Conservation (phyloP, 2,329 filamentous ascomycete genomes). For the Ophiostoma quercus region DNA sequence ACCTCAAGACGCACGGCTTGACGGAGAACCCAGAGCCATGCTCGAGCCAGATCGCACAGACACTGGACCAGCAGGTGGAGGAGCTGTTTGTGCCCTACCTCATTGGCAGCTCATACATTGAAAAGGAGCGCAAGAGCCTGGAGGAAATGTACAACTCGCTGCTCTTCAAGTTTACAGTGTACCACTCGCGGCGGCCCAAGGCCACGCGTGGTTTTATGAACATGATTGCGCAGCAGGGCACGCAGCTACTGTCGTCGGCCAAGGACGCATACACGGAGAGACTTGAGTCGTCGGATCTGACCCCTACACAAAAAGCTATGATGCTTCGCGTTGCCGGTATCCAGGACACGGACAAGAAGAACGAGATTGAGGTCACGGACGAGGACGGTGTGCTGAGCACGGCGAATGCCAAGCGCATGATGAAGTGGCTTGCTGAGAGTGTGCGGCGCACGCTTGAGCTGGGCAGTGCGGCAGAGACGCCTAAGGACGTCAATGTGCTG, state of each 20-base stretch:
- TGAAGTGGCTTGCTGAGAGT: conserved; percentile 94
- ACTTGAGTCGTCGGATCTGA: conserved; percentile 82
- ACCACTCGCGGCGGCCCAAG: conserved; percentile 83
- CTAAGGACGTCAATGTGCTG: conserved; percentile 85
- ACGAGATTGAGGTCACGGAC: conserved; percentile 85
- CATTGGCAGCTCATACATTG: conserved; percentile 64
- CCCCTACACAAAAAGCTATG: conserved; percentile 81
- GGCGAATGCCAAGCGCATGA: conserved; percentile 91
- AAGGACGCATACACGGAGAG: conserved; percentile 88
- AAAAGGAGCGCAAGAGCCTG: conserved; percentile 62
- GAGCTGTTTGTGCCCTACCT: conserved; percentile 70
- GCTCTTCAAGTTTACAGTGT: conserved; percentile 95
- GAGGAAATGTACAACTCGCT: conserved; percentile 85
- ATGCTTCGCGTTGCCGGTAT: conserved; percentile 84
- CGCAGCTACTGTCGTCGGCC: conserved; percentile 79
- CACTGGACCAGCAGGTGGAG: conserved; percentile 66
- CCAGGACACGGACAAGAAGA: conserved; percentile 68
- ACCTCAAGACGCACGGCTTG: conserved; percentile 86
- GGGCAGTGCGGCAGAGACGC: conserved; percentile 80
- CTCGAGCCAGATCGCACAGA: conserved; percentile 77
- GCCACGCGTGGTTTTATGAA: conserved; percentile 87
- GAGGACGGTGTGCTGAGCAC: conserved; percentile 80
- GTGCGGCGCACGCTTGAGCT: conserved; percentile 87
- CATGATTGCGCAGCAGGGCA: conserved; percentile 81
- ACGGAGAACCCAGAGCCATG: conserved; percentile 93